A percentile compares a stretch with the other conserved stretches of the same genome.
Evolutionary conservation across 2,329 filamentous ascomycete species (phyloP).

Genomic region (Beauveria varroae): DNA sequence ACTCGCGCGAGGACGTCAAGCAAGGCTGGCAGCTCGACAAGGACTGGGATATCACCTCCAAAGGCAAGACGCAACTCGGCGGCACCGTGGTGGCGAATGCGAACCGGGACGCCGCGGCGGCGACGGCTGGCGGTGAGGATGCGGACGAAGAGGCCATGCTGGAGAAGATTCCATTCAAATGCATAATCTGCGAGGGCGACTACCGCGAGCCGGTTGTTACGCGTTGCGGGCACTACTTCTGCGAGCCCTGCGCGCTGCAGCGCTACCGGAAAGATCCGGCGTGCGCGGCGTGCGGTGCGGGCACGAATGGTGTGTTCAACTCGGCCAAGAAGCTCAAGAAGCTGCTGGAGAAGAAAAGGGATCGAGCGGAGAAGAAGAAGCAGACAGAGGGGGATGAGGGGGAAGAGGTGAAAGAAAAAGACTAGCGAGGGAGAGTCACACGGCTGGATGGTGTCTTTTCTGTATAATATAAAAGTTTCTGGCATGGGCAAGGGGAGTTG

Average conservation of each 20-base stretch:
- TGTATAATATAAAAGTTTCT: not conserved
- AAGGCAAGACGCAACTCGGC: constrained; percentile 55
- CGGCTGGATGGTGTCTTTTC: not conserved
- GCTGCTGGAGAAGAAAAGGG: constrained; percentile 66
- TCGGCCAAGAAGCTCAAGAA: constrained; percentile 75
- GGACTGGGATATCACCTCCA: constrained; percentile 84
- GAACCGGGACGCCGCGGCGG: constrained; percentile 33
- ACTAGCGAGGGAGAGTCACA: not conserved
- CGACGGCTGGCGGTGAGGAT: constrained; percentile 31
- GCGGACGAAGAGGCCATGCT: constrained; percentile 62
- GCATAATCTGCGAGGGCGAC: constrained; percentile 72
- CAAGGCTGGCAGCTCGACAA: constrained; percentile 92
- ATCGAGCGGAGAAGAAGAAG: constrained; percentile 50
- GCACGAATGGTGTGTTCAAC: constrained; percentile 87
- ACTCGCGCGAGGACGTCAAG: constrained; percentile 71
- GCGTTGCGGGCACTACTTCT: constrained; percentile 94
- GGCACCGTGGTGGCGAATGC: constrained; percentile 57
- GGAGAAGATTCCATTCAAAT: constrained; percentile 81
- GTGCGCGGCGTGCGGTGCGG: constrained; percentile 77
- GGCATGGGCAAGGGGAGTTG: not conserved
- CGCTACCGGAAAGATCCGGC: constrained; percentile 80
- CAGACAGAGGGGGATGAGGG: constrained; percentile 46
- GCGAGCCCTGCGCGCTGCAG: constrained; percentile 79
- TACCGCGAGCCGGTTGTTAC: constrained; percentile 81
- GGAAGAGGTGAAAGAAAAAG: constrained; percentile 21